Percentiles rank a stretch among this genome's conserved stretches.
These are phyloP conservation scores for Juglanconis sp. DNA, from an alignment of 2,329 filamentous ascomycete species.

Conservation along the genomic window DNA sequence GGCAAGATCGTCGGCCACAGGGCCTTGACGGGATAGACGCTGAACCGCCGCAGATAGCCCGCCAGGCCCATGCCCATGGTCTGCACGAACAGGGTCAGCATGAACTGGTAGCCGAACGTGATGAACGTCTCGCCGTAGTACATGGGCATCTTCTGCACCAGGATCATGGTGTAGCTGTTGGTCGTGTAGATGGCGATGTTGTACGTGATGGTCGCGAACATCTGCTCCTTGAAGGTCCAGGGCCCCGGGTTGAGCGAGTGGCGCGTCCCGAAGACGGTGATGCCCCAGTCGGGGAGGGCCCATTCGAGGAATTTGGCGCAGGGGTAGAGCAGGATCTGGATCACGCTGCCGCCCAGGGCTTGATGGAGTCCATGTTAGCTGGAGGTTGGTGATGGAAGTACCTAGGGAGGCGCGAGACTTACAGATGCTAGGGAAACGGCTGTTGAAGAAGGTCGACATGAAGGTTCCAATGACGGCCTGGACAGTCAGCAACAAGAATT, in stretches of 20 bases:
- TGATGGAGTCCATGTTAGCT: slow-evolving; percentile 5
- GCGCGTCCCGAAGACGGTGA: slow-evolving; percentile 37
- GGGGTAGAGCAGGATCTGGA: slow-evolving; percentile 46
- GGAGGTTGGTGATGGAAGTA: not conserved
- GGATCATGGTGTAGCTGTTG: slow-evolving; percentile 33
- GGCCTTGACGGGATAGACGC: slow-evolving; percentile 35
- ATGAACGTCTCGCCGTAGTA: slow-evolving; percentile 40
- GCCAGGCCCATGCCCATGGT: slow-evolving; percentile 42
- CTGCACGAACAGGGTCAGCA: slow-evolving; percentile 38
- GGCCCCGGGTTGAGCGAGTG: slow-evolving; percentile 39
- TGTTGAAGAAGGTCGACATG: slow-evolving; percentile 39
- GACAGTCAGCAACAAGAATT: not conserved
- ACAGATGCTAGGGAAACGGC: slow-evolving; percentile 36
- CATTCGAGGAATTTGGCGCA: slow-evolving; percentile 42
- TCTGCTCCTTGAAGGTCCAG: slow-evolving; percentile 41
- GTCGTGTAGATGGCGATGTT: slow-evolving; percentile 34
- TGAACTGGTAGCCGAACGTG: slow-evolving; percentile 38
- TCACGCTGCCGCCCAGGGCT: slow-evolving; percentile 31
- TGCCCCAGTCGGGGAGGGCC: slow-evolving; percentile 41
- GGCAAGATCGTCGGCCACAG: slow-evolving; percentile 42
- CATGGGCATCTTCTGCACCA: slow-evolving; percentile 32
- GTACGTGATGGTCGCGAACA: slow-evolving; percentile 39
- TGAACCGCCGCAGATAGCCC: slow-evolving; percentile 36
- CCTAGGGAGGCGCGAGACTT: slow-evolving; percentile 8
- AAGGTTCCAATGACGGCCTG: slow-evolving; percentile 35